These are phyloP conservation scores for Sporothrix inflata DNA, from an alignment of 2,329 filamentous ascomycete species.

Conservation along the genomic window DNA sequence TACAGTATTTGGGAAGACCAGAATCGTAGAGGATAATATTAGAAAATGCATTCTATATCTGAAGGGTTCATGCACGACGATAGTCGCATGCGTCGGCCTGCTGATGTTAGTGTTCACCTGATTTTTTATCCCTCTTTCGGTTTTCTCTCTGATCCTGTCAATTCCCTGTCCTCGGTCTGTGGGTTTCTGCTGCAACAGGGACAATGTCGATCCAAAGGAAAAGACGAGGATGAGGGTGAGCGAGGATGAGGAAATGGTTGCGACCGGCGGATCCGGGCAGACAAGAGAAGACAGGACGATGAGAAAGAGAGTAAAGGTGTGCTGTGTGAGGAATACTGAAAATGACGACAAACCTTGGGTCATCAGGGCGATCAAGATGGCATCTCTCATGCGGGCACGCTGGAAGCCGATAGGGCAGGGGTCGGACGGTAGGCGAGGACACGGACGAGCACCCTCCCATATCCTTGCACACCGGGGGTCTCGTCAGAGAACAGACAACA, in stretches of 20 bases:
- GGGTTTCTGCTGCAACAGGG: slow-evolving; percentile 17
- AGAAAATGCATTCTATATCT: not conserved
- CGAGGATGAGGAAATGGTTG: not conserved
- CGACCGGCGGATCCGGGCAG: slow-evolving; percentile 3
- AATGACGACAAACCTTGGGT: not conserved
- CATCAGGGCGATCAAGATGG: slow-evolving; percentile 23
- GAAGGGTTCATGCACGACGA: not conserved
- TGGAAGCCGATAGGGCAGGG: slow-evolving; percentile 14
- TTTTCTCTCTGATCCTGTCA: not conserved
- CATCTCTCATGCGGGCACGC: slow-evolving; percentile 16
- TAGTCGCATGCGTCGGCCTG: not conserved
- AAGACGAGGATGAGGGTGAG: not conserved
- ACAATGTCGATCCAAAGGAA: not conserved
- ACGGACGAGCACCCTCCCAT: not conserved
- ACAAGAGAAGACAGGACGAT: not conserved
- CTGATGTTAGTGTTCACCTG: not conserved
- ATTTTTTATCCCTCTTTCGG: not conserved
- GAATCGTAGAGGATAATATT: not conserved
- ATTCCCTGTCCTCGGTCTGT: slow-evolving; percentile 6
- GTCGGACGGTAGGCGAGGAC: not conserved
- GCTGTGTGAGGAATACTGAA: not conserved
- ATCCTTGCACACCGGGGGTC: not conserved
- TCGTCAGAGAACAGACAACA: not conserved
- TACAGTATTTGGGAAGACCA: not conserved
- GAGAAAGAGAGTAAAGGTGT: not conserved